Evolutionary conservation across 805 yeast species (phyloP), one percentile per base, ranked within the genome.

Genomic region (Yarrowia divulgata): DNA sequence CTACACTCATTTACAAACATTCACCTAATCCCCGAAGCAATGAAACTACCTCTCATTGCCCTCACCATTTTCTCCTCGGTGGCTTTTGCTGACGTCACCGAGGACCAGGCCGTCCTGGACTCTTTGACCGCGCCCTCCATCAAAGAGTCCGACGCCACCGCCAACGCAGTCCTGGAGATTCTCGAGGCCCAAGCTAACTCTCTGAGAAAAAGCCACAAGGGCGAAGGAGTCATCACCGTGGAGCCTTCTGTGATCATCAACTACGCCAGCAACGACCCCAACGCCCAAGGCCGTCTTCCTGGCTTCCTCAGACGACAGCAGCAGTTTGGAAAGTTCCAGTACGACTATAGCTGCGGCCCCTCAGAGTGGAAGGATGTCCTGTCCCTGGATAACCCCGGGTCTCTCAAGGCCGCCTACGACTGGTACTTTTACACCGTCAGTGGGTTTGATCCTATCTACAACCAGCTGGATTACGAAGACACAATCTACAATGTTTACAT

Each of bases 201-300:
- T 43, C 46, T 43, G 46, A n/a, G 46, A 23, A 18, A 43, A 43
- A 8, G 18, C 46, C n/a, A 43, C 10, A 18, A 8, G 19, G 46
- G 46, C 46, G 12, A 43, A 12, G 18, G n/a, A 12, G 5, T 23
- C 46, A 43, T 43, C 46, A 23, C 29, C 29, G 18, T 43, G 23
- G 46, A 8, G n/a, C 50, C 50, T 12, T 12, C n/a, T 23, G 29
- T 23, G 29, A 46, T 46, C n/a, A 46, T 46, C 50, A 14, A 14
- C 34, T 46, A 46, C 32, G 50, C 50, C 50, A 46, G 50, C 50
- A 46, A 12, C 50, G 50, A 46, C 23, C 50, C 50, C 12, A 46
- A 46, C 32, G 32, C 50, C 32, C 32, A 46, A n/a, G 34, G 32
- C 14, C 32, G 50, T 6, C 34, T 46, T n/a, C 50, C 32, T 13